phyloP scores from a whole-genome alignment of 495 filamentous ascomycete species.

The Haplographium delicatum region DNA sequence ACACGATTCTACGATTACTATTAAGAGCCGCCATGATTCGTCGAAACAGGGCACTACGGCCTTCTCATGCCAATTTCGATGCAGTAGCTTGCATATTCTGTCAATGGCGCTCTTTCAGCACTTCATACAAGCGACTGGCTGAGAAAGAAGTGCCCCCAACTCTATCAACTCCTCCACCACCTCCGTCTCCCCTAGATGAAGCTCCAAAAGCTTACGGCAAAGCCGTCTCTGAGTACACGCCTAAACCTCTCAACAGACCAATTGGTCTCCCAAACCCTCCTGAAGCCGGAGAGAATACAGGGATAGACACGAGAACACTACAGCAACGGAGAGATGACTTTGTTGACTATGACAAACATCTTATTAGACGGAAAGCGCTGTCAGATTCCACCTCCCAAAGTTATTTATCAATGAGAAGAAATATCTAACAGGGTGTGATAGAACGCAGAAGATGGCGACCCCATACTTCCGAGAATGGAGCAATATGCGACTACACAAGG shows the following conservation, averaged over 20 bases:
- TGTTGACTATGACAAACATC: constrained; percentile 76
- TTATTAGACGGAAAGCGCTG: constrained; percentile 66
- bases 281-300: constrained; percentile 69
- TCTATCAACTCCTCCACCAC: constrained; percentile 5
- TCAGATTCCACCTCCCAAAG: constrained; percentile 39
- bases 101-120: constrained; percentile 43
- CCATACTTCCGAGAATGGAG: constrained; percentile 94
- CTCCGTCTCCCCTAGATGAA: constrained; percentile 34
- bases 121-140: constrained; percentile 36
- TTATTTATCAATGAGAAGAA: not conserved
- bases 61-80: constrained; percentile 18
- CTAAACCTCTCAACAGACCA: constrained; percentile 66
- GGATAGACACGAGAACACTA: constrained; percentile 61
- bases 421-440: constrained; percentile 18
- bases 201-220: constrained; percentile 52
- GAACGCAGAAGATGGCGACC: constrained; percentile 56
- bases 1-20: not conserved
- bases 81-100: constrained; percentile 36
- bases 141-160: constrained; percentile 22
- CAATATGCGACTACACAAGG: constrained; percentile 72
- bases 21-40: constrained; percentile 14
- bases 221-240: constrained; percentile 53
- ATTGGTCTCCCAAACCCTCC: constrained; percentile 77
- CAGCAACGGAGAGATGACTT: constrained; percentile 73
- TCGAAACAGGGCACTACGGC: constrained; percentile 13